A percentile compares a stretch with the other conserved stretches of the same genome.
Conservation (phyloP, 495 filamentous ascomycete species). For the Talaromyces proteolyticus region DNA sequence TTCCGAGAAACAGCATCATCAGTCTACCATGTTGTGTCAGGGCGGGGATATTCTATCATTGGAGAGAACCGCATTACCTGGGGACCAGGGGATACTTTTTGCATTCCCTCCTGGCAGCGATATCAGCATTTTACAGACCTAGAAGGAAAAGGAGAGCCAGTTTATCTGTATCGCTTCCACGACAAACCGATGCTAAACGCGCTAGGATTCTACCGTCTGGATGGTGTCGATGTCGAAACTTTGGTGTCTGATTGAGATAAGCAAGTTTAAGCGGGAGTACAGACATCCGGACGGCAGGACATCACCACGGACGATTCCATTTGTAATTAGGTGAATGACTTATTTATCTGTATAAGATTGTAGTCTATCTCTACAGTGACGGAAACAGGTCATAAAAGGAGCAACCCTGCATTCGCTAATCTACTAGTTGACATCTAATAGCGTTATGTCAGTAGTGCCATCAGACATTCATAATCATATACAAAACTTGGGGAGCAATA, state of each 20-base stretch:
- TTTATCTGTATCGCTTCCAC: conserved; percentile 42
- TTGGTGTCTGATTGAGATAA: conserved; percentile 12
- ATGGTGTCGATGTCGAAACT: conserved; percentile 26
- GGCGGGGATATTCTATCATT: conserved; percentile 26
- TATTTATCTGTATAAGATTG: background rate
- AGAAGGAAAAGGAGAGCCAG: conserved; percentile 17
- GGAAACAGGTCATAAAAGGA: background rate
- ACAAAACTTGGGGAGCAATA: too few relatives aligned
- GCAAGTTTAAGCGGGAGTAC: too few relatives aligned
- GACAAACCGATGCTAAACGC: conserved; percentile 39
- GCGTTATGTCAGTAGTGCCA: background rate
- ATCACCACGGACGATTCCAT: background rate
- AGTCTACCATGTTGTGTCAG: conserved; percentile 36
- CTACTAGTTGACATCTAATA: too few relatives aligned
- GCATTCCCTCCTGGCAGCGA: conserved; percentile 35
- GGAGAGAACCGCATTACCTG: conserved; percentile 23
- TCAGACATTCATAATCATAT: too few relatives aligned
- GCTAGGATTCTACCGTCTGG: conserved; percentile 36
- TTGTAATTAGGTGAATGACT: background rate
- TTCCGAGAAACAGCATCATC: conserved; percentile 31
- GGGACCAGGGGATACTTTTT: conserved; percentile 38
- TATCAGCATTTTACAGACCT: conserved; percentile 33
- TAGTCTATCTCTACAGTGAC: background rate
- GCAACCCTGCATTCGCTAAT: background rate
- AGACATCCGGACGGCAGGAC: background rate